These are phyloP conservation scores for Phytophthora pini DNA, from an alignment of 352 stramenopile species.

Conservation along the genomic window DNA sequence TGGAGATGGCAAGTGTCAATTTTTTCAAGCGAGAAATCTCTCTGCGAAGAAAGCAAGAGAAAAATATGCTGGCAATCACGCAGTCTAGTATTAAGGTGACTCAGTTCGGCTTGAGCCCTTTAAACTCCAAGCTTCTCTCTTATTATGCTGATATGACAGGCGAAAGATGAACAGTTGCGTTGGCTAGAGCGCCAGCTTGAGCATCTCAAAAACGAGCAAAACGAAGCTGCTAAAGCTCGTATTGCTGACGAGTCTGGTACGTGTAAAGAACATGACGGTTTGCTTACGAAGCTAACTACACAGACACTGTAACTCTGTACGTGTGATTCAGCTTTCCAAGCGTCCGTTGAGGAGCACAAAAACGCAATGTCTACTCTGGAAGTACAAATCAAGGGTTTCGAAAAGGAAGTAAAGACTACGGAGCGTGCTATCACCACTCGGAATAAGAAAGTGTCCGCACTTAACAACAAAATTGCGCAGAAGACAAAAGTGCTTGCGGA, in stretches of 20 bases:
- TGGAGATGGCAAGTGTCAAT: slow-evolving; percentile 28
- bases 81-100: slow-evolving; percentile 46
- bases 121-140: slow-evolving; percentile 7
- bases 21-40: slow-evolving; percentile 40
- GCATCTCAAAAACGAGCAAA: slow-evolving; percentile 39
- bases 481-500: slow-evolving; percentile 28
- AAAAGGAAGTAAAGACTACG: slow-evolving; percentile 29
- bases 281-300: slow-evolving; percentile 4
- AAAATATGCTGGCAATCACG: slow-evolving; percentile 36
- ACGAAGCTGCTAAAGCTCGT: slow-evolving; percentile 24
- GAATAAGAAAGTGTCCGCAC: slow-evolving; percentile 29
- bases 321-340: slow-evolving; percentile 24
- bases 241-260: slow-evolving; percentile 37
- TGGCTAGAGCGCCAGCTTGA: slow-evolving; percentile 50
- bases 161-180: slow-evolving; percentile 46
- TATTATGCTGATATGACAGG: slow-evolving; percentile 18
- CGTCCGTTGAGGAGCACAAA: slow-evolving; percentile 22
- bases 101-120: neutral
- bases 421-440: slow-evolving; percentile 29
- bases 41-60: slow-evolving; percentile 43
- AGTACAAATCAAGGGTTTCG: slow-evolving; percentile 27
- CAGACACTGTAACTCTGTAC: neutral
- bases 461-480: slow-evolving; percentile 33
- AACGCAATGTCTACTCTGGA: slow-evolving; percentile 27
- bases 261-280: neutral